Percentiles rank a stretch among this genome's conserved stretches.
Evolutionary conservation across 805 yeast species (phyloP).

Genomic region (Lachancea mirantina): DNA sequence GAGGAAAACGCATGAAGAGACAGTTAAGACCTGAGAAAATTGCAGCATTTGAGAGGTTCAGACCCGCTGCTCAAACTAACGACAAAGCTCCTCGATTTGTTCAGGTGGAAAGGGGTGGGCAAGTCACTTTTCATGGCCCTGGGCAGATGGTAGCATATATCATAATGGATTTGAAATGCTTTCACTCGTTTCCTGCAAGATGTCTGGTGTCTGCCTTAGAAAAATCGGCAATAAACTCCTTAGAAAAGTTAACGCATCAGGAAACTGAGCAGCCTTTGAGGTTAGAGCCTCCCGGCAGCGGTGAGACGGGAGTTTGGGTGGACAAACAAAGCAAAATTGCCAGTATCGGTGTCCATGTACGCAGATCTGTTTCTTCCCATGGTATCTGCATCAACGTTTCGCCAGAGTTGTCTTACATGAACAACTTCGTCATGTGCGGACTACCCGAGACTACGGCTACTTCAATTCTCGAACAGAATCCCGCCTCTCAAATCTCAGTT

Average conservation of each 20-base stretch:
- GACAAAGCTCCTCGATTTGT: constrained; percentile 50
- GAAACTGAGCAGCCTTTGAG: constrained; percentile 11
- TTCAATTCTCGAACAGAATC: constrained; percentile 35
- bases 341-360: constrained; percentile 82
- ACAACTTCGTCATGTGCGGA: constrained; percentile 80
- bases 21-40: constrained; percentile 34
- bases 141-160: constrained; percentile 90
- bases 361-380: constrained; percentile 78
- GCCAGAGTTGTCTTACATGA: constrained; percentile 67
- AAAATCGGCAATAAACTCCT: constrained; percentile 43
- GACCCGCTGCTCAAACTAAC: constrained; percentile 18
- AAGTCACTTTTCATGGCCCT: constrained; percentile 92
- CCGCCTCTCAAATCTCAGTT: constrained; percentile 19
- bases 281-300: constrained; percentile 38
- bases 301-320: constrained; percentile 88
- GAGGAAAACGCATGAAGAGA: constrained; percentile 75
- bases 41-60: constrained; percentile 19
- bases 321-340: constrained; percentile 58
- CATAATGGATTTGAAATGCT: constrained; percentile 60
- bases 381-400: constrained; percentile 77
- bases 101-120: constrained; percentile 91
- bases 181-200: constrained; percentile 48
- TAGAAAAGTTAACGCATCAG: constrained; percentile 22
- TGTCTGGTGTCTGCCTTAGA: constrained; percentile 64
- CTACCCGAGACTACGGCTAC: constrained; percentile 56